phyloP scores from a whole-genome alignment of 73 alveolate genomes.

The Paramecium sexaurelia region DNA sequence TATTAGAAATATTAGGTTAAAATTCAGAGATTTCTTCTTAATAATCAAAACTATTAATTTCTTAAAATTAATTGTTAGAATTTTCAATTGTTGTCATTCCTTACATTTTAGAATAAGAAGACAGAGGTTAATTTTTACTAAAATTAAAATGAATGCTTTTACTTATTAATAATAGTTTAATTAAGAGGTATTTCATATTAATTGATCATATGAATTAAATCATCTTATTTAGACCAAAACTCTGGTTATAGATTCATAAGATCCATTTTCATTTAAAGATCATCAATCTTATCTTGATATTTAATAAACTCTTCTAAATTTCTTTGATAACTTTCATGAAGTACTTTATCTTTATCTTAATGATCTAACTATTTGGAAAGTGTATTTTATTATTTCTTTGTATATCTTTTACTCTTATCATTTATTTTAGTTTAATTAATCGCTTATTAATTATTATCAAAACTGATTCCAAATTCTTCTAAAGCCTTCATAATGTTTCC shows the following conservation, averaged over 20 bases:
- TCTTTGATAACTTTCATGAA: background rate
- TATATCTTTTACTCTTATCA: background rate
- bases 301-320: conserved; percentile 17
- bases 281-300: background rate
- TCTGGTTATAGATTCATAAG: background rate
- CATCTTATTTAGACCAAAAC: conserved; percentile 37
- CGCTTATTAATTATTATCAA: background rate
- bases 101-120: background rate
- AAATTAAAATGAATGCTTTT: background rate
- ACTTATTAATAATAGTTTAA: background rate
- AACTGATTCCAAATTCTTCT: conserved; percentile 23
- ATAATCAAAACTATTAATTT: background rate
- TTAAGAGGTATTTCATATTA: background rate
- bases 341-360: background rate
- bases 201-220: background rate
- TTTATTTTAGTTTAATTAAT: background rate
- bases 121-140: background rate
- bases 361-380: background rate
- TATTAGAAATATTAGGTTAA: background rate
- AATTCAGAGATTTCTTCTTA: background rate
- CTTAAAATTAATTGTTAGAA: background rate
- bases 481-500: background rate
- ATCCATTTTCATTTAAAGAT: background rate
- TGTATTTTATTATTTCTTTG: background rate
- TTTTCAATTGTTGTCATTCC: conserved; percentile 22